Conservation (phyloP, 139 green algal species). For the Picochlorum costavermella region DNA sequence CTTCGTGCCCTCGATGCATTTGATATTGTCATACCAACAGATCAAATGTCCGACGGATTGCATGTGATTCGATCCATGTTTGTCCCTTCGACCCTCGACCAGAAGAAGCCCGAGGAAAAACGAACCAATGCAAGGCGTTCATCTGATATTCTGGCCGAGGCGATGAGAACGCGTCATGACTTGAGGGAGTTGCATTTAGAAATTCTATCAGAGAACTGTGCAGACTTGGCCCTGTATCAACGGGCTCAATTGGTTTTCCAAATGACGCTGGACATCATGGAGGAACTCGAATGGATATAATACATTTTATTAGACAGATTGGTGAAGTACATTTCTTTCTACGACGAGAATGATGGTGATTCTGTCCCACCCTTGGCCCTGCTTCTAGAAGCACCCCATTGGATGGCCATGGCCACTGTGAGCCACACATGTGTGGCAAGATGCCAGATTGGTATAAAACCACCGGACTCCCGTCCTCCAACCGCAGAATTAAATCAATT, state of each 20-base stretch:
- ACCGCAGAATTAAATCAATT: too few relatives aligned
- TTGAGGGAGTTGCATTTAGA: not conserved
- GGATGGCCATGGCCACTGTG: too few relatives aligned
- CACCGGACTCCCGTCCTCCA: too few relatives aligned
- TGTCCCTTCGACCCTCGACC: not conserved
- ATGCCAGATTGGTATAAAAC: too few relatives aligned
- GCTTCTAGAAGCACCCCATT: too few relatives aligned
- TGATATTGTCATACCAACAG: slow-evolving; percentile 5
- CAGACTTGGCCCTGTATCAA: slow-evolving; percentile 1
- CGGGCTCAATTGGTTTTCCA: not conserved
- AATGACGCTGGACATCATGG: too few relatives aligned
- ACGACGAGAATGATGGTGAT: too few relatives aligned
- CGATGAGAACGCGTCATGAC: not conserved
- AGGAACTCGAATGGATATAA: too few relatives aligned
- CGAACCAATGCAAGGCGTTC: not conserved
- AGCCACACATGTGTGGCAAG: too few relatives aligned
- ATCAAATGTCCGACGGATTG: not conserved
- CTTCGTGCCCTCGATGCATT: not conserved
- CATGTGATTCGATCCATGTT: not conserved
- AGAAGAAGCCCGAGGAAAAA: not conserved
- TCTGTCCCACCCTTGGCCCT: too few relatives aligned
- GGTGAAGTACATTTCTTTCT: too few relatives aligned
- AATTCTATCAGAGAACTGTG: not conserved
- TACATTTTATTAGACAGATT: too few relatives aligned
- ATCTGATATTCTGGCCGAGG: not conserved